Conservation (phyloP, 1,284 basidiomycete species). For the Sutorius eximius region DNA sequence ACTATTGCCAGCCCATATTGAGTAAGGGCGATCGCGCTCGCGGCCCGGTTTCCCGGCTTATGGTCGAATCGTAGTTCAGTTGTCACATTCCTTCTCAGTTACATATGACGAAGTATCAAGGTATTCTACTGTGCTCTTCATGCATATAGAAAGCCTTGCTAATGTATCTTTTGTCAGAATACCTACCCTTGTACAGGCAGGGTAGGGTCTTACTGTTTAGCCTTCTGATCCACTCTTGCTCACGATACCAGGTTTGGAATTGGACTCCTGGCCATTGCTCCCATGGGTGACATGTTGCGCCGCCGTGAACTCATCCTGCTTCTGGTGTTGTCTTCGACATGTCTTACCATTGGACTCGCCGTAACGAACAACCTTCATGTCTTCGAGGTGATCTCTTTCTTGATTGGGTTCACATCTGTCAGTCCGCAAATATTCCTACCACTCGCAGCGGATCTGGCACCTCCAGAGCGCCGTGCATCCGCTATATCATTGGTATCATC, state of each 20-base stretch:
- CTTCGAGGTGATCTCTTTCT: constrained; percentile 56
- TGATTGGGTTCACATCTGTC: constrained; percentile 55
- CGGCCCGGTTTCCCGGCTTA: not conserved
- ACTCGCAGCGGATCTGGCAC: constrained; percentile 63
- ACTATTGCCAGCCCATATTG: constrained; percentile 68
- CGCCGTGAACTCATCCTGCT: constrained; percentile 53
- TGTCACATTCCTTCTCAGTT: constrained; percentile 53
- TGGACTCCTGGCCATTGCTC: constrained; percentile 59
- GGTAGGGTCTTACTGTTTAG: constrained; percentile 30
- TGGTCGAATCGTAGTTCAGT: constrained; percentile 41
- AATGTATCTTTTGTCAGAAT: constrained; percentile 32
- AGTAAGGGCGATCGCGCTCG: constrained; percentile 37
- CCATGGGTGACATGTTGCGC: constrained; percentile 61
- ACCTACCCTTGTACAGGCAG: constrained; percentile 47
- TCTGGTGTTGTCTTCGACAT: constrained; percentile 45
- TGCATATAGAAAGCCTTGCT: not conserved
- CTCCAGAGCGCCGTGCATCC: constrained; percentile 55
- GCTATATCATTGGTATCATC: constrained; percentile 64
- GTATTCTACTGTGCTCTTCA: constrained; percentile 25
- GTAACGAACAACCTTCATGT: constrained; percentile 46
- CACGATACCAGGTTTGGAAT: constrained; percentile 45
- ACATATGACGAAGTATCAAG: constrained; percentile 56
- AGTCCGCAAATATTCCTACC: constrained; percentile 57
- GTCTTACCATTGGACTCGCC: constrained; percentile 55
- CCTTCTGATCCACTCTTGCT: not conserved